Conservation (phyloP, 352 stramenopile species). For the Plasmopara muralis region DNA sequence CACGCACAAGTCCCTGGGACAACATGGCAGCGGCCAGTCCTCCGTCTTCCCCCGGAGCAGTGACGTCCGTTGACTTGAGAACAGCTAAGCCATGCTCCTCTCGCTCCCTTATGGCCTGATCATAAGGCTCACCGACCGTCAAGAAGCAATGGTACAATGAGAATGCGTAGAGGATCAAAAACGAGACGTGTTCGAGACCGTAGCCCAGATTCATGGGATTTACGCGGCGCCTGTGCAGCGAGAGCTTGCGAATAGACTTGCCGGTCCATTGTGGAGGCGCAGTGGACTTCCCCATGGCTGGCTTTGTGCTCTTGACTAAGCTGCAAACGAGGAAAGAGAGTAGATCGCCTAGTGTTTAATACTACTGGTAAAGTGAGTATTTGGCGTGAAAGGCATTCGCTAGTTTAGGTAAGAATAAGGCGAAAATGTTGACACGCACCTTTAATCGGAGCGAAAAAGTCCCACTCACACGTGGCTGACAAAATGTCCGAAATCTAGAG, state of each 20-base stretch:
- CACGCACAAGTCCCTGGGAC: slow-evolving; percentile 57
- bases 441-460: too few species aligned
- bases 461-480: too few species aligned
- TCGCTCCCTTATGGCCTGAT: slow-evolving; percentile 66
- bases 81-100: slow-evolving; percentile 54
- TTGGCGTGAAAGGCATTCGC: too few species aligned
- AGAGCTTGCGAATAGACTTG: slow-evolving; percentile 61
- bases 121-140: slow-evolving; percentile 61
- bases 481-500: too few species aligned
- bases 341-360: too few species aligned
- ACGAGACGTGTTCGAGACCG: slow-evolving; percentile 63
- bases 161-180: slow-evolving; percentile 62
- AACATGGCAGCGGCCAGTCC: slow-evolving; percentile 68
- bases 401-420: too few species aligned
- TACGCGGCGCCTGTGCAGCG: slow-evolving; percentile 47
- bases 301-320: slow-evolving; percentile 6
- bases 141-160: slow-evolving; percentile 63
- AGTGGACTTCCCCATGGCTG: slow-evolving; percentile 30
- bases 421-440: too few species aligned
- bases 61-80: slow-evolving; percentile 19
- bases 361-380: too few species aligned
- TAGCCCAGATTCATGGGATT: slow-evolving; percentile 59
- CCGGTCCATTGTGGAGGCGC: slow-evolving; percentile 54
- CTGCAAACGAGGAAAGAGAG: background rate
- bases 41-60: slow-evolving; percentile 20